phyloP scores from a whole-genome alignment of 192 early-diverging fungal species.

The Phycomyces blakesleeanus region DNA sequence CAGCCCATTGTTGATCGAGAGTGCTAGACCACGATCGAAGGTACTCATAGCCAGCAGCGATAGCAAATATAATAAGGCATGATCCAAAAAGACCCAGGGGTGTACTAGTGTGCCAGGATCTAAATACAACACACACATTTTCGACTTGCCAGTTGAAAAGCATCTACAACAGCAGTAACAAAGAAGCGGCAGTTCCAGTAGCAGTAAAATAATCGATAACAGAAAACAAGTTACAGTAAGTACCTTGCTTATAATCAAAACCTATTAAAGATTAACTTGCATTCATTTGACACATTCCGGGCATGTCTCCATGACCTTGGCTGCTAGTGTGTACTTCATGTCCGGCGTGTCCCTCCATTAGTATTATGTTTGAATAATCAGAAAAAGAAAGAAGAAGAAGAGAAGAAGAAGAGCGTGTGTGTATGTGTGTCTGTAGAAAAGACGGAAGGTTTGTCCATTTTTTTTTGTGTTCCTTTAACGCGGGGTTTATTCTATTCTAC shows the following conservation, averaged over 20 bases:
- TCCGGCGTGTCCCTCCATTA: constrained; percentile 8
- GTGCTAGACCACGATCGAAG: constrained; percentile 32
- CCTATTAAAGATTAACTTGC: constrained; percentile 8
- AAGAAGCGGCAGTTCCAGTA: no score
- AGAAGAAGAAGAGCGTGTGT: no score
- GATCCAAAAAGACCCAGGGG: constrained; percentile 52
- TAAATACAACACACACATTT: constrained; percentile 69
- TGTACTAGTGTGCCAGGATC: constrained; percentile 65
- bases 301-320: constrained; percentile 18
- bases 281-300: constrained; percentile 55
- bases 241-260: no score
- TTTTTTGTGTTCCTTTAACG: background rate
- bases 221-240: no score
- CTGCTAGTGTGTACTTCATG: constrained; percentile 4
- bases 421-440: background rate
- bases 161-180: no score
- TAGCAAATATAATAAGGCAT: constrained; percentile 46
- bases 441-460: background rate
- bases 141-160: constrained; percentile 69
- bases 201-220: no score
- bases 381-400: no score
- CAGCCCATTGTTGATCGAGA: constrained; percentile 36
- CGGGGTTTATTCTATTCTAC: background rate
- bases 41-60: constrained; percentile 49
- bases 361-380: background rate